These are phyloP conservation scores for Penicillium canescens DNA, from an alignment of 495 filamentous ascomycete species.

Conservation along the genomic window DNA sequence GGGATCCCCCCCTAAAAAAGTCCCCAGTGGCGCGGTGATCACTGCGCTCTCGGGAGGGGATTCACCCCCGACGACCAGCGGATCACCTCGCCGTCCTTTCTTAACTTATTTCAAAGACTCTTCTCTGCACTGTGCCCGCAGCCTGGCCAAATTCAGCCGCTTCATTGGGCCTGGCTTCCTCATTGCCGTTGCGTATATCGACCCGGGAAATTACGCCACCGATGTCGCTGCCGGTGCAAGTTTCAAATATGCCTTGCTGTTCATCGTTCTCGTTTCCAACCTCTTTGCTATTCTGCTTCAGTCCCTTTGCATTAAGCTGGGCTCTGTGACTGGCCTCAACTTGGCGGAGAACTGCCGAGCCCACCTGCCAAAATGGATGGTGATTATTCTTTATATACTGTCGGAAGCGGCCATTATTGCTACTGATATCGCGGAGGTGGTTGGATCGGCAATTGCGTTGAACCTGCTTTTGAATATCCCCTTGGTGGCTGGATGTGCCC, in stretches of 20 bases:
- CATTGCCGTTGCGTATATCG: conserved; percentile 77
- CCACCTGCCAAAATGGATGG: conserved; percentile 76
- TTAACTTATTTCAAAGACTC: conserved; percentile 19
- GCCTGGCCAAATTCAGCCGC: conserved; percentile 62
- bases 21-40: conserved; percentile 34
- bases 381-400: conserved; percentile 70
- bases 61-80: conserved; percentile 37
- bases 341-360: conserved; percentile 76
- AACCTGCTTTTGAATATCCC: conserved; percentile 81
- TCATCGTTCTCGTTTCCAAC: conserved; percentile 81
- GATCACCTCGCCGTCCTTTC: conserved; percentile 40
- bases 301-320: conserved; percentile 79
- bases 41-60: conserved; percentile 33
- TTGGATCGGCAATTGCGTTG: conserved; percentile 88
- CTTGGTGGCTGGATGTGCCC: conserved; percentile 81
- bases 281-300: conserved; percentile 83
- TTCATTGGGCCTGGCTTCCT: conserved; percentile 90
- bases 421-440: conserved; percentile 91
- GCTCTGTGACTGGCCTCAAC: conserved; percentile 81
- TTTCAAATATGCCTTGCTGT: conserved; percentile 68
- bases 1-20: conserved; percentile 29
- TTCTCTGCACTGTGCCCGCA: conserved; percentile 23
- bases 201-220: conserved; percentile 84
- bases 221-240: conserved; percentile 74
- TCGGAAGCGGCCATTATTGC: conserved; percentile 82